Evolutionary conservation across 805 yeast genomes (phyloP), one percentile per base, ranked within the genome.

Genomic region (Schizosaccharomyces osmophilus): DNA sequence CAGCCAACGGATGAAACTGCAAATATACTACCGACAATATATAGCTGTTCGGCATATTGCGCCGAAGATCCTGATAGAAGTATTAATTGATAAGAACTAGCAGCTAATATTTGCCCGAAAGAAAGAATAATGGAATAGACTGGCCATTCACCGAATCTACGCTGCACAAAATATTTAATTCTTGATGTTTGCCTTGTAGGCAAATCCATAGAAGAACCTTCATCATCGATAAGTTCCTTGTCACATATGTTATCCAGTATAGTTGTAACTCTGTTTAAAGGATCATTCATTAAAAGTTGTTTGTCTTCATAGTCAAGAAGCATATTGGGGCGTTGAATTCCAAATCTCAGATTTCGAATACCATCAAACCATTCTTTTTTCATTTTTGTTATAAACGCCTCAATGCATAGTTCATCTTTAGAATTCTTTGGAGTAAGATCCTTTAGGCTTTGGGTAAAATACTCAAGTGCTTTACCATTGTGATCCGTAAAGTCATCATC

Each of bases 61-160:
- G 29, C 60, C 9, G 60, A 26, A n/a, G 60, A 57, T 29, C 60
- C 60, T 19, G 48, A 19, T 9, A 57, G 48, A 19, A 57, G 29
- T 17, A 22, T 36, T 13, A 57, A 22, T 41, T 57, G 60, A 24
- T 29, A 57, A n/a, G 60, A 36, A 9, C 43, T 57, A 19, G 60
- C 60, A 11, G 60, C 60, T 22, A 57, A 22, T 11, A 57, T 17
- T 36, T 57, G 60, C 17, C 60, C 60, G n/a, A 57, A 24, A n/a
- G 60, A 36, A 22, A 57, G 42, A 22, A 57, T 29, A 3, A 57
- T 29, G 13, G 60, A 29, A 26, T 57, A 57, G 26, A 57, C 60
- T 6, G 60, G 60, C 60, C 60, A 57, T 9, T 57, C 60, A 15
- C 60, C 60, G n/a, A 57, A 22, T 22, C 48, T n/a, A 5, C 42